Evolutionary conservation across 352 stramenopile genomes (phyloP).

Genomic region (Phytophthora agathidicida): DNA sequence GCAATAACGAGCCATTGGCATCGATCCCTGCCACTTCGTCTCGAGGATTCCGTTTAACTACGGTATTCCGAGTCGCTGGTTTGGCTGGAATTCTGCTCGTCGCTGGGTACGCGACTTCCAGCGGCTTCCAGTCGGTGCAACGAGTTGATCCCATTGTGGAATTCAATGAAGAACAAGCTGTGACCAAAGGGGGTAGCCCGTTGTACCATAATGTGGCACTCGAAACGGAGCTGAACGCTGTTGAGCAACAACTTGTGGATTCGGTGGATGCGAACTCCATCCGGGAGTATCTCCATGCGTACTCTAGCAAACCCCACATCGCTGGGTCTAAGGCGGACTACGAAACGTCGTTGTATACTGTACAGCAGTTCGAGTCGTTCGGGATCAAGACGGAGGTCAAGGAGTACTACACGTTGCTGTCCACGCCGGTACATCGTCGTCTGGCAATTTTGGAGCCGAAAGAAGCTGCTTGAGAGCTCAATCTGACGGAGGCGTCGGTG

Average conservation of each 20-base stretch:
- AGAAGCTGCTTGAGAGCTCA: constrained; percentile 33
- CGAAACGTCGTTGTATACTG: constrained; percentile 56
- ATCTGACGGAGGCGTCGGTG: constrained; percentile 65
- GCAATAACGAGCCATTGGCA: constrained; percentile 1
- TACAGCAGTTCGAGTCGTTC: constrained; percentile 52
- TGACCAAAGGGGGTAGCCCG: background rate
- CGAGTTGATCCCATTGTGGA: constrained; percentile 2
- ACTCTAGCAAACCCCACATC: constrained; percentile 51
- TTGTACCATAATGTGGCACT: constrained; percentile 22
- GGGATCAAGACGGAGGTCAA: constrained; percentile 70
- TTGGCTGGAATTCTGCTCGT: constrained; percentile 43
- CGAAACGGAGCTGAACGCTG: constrained; percentile 19
- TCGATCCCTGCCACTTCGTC: background rate
- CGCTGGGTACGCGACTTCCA: constrained; percentile 9
- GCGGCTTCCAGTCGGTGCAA: constrained; percentile 14
- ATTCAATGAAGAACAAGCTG: constrained; percentile 1
- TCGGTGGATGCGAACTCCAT: constrained; percentile 37
- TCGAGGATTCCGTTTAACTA: constrained; percentile 4
- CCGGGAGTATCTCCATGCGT: constrained; percentile 50
- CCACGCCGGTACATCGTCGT: constrained; percentile 49
- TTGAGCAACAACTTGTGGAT: constrained; percentile 39
- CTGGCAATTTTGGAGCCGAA: constrained; percentile 49
- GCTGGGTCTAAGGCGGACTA: constrained; percentile 57
- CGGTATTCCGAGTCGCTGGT: constrained; percentile 27
- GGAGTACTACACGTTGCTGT: constrained; percentile 75